Evolutionary conservation across 2,329 filamentous ascomycete genomes (phyloP), one percentile per base, ranked within the genome.

Genomic region (Fusarium sp.): DNA sequence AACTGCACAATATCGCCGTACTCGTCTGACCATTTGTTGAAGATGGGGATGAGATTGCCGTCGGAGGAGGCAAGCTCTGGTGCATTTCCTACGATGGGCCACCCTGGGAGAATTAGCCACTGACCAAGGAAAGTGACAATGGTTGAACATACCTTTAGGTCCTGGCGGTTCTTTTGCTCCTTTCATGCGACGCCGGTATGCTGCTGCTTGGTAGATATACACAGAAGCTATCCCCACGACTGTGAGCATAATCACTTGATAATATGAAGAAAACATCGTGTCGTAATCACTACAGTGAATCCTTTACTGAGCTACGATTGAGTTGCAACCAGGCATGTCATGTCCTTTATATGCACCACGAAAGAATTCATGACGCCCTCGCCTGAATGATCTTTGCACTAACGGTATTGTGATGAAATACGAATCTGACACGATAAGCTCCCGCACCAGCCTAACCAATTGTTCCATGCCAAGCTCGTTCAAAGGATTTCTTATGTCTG

Each of bases 1-100:
- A 56, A 56, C 19, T 56, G 54, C 15, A 44, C 15, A 12, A 56
- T 36, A 26, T 51, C 46, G 7, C 54, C 54, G 12, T 56, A 52
- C 2, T 28, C 6, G 3, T 52, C 23, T 3, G 30, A 30, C 54
- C 54, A 56, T 28, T 19, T 45, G 24, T 44, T 52, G 30, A 56
- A 56, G 15, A 45, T 56, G 4, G 47, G 30, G 17, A 52, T 38
- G 19, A 56, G 54, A 12, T 52, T 32, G 14, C 54, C 47, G 11
- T 32, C 20, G 2, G 28, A 52, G 10, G 20, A 38, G n/a, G 54
- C 54, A 9, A 56, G 30, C 12, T 56, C 54, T 10, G 54, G 54
- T 9, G 46, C 46, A 17, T 56, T 56, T 7, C 54, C 54, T 11
- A 56, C 19, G 4, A 56, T 14, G 6, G 54, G 54, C 54, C 54